Percentiles rank a stretch among this genome's conserved stretches.
Conservation (phyloP, 2,329 filamentous ascomycete genomes). For the Colletotrichum agaves region DNA sequence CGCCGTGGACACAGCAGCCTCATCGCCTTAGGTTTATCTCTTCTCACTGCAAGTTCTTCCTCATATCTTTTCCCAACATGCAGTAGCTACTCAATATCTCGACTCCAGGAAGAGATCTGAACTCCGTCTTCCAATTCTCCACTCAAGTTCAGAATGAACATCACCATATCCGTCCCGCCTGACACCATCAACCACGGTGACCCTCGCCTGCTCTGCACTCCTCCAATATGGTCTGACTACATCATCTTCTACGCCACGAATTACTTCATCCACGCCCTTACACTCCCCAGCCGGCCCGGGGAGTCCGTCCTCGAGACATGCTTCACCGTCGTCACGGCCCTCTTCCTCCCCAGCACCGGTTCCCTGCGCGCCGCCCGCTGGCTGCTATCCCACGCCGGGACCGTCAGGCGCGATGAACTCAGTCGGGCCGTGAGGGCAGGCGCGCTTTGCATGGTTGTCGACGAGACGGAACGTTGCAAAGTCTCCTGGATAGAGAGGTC, state of each 20-base stretch:
- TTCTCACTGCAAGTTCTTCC: too few relatives aligned
- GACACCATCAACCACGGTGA: constrained; percentile 35
- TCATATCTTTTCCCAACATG: too few relatives aligned
- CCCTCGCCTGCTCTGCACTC: constrained; percentile 40
- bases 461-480: constrained; percentile 25
- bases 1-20: background rate
- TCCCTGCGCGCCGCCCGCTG: constrained; percentile 35
- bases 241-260: constrained; percentile 42
- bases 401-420: constrained; percentile 31
- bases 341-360: constrained; percentile 39
- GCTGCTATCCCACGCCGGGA: constrained; percentile 30
- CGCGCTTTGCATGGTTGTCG: constrained; percentile 41
- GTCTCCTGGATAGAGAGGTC: constrained; percentile 30
- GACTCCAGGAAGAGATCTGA: background rate
- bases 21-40: background rate
- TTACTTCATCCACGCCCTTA: constrained; percentile 43
- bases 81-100: background rate
- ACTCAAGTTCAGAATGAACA: constrained; percentile 19
- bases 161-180: constrained; percentile 21
- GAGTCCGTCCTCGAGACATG: constrained; percentile 32
- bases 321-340: constrained; percentile 24
- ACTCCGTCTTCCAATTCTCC: background rate
- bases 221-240: constrained; percentile 38
- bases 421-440: constrained; percentile 37
- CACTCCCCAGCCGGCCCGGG: constrained; percentile 39